Conservation (phyloP, 2,329 filamentous ascomycete species). For the Cordyceps fumosorosea region DNA sequence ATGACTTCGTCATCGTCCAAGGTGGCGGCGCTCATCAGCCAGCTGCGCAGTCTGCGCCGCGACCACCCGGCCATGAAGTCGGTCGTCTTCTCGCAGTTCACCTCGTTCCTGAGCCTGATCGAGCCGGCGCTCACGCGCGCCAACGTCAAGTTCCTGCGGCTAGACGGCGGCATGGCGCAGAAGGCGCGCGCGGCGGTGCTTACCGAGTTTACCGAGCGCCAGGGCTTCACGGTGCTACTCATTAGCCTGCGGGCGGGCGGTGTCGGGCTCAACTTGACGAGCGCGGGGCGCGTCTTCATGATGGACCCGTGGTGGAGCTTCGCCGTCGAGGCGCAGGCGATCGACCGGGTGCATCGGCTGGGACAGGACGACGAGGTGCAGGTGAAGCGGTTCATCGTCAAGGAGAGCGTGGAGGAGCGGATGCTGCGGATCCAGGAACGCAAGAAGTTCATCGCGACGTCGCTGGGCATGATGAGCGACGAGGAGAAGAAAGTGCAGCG, state of each 20-base stretch:
- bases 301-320: constrained; percentile 99
- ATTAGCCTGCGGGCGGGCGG: constrained; percentile 85
- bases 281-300: constrained; percentile 87
- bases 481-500: constrained; percentile 86
- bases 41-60: constrained; percentile 63
- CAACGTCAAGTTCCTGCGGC: constrained; percentile 73
- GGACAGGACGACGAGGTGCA: constrained; percentile 81
- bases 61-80: constrained; percentile 69
- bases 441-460: constrained; percentile 96
- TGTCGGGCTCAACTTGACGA: constrained; percentile 87
- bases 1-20: constrained; percentile 76
- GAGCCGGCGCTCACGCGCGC: constrained; percentile 68
- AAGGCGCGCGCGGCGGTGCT: constrained; percentile 76
- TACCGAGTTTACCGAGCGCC: constrained; percentile 55
- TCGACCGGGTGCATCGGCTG: constrained; percentile 96
- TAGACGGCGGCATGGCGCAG: constrained; percentile 87
- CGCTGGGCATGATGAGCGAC: constrained; percentile 87
- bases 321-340: constrained; percentile 92
- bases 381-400: constrained; percentile 83
- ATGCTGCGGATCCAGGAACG: constrained; percentile 91
- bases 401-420: constrained; percentile 86
- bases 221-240: constrained; percentile 66
- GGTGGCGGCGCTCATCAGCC: constrained; percentile 68
- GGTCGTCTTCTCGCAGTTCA: constrained; percentile 96
- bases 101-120: constrained; percentile 88